Conservation (phyloP, 2,329 filamentous ascomycete genomes). For the Nemania sp. region DNA sequence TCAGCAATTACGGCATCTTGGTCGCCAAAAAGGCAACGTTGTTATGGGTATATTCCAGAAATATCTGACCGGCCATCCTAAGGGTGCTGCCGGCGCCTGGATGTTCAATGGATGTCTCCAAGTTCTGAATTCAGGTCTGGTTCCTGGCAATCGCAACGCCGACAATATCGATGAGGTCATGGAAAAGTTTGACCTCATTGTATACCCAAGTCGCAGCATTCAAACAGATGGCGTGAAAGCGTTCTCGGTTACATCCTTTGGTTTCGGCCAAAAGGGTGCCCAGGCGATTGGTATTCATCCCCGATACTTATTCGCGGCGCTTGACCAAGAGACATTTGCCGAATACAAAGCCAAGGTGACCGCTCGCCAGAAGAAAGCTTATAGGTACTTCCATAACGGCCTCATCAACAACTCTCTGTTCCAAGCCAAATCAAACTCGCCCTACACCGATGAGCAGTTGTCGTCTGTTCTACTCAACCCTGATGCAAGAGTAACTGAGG, state of each 20-base stretch:
- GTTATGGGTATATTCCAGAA: conserved; percentile 98
- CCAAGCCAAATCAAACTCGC: conserved; percentile 89
- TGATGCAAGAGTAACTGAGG: conserved; percentile 78
- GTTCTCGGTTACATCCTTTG: conserved; percentile 98
- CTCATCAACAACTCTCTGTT: conserved; percentile 98
- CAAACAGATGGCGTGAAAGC: conserved; percentile 99
- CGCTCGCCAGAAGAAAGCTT: conserved; percentile 95
- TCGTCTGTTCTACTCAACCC: conserved; percentile 92
- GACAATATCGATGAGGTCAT: conserved; percentile 96
- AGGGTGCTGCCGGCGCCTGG: conserved; percentile 98
- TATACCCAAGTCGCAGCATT: conserved; percentile 92
- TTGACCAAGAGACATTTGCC: conserved; percentile 82
- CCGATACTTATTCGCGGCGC: conserved; percentile 88
- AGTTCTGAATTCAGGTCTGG: conserved; percentile 89
- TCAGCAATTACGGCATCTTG: conserved; percentile 92
- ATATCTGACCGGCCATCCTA: conserved; percentile 97
- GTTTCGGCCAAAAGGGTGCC: conserved; percentile 98
- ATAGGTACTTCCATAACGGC: conserved; percentile 97
- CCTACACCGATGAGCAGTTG: conserved; percentile 88
- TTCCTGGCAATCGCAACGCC: conserved; percentile 96
- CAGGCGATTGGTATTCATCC: conserved; percentile 97
- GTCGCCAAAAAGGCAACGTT: conserved; percentile 94
- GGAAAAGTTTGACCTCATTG: conserved; percentile 97
- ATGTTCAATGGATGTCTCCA: conserved; percentile 99
- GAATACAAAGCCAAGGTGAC: conserved; percentile 88